Evolutionary conservation across 768 basidiomycete genomes (phyloP), one percentile per base, ranked within the genome.

Genomic region (Naganishia friedmannii): DNA sequence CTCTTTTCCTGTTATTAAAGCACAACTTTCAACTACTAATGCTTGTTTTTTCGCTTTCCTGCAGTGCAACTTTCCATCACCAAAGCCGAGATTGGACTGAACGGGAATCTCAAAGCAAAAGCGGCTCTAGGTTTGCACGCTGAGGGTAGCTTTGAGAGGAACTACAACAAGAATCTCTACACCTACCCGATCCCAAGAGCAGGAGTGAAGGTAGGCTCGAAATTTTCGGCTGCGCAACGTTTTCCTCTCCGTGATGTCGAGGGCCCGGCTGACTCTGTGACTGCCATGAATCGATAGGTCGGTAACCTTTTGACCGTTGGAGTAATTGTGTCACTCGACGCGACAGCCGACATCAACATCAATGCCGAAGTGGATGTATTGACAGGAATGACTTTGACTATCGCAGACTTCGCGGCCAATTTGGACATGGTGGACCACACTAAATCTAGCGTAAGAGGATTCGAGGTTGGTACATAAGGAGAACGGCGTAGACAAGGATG

Each of bases 61-160:
- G 12, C 23, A 66, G 57, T 65, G 21, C 69, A 63, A n/a, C 53
- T 65, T 0, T 28, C n/a, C 8, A 23, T 70, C 12, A 66, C 34
- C 31, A 65, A 53, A 23, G 65, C 65, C 51, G 69, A 66, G 13
- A 37, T 70, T 26, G 23, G 28, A 3, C 31, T 70, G 13, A 23
- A n/a, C 23, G 69, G 69, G n/a, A 42, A 48, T 23, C 60, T 70
- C 23, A 32, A 54, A 29, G 69, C 69, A n/a, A 21, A 53, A 32
- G 69, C 42, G 23, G 66, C 65, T 42, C 53, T 70, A 5, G 69
- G 69, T 13, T 23, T 70, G 32, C 23, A 39, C 48, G 69, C 68
- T 19, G 55, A 58, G 28, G 56, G n/a, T 9, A 45, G 31, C 5
- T 53, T 15, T 26, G 34, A 42, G 37, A 26, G 63, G 26, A 29